Evolutionary conservation across 2,329 filamentous ascomycete genomes (phyloP), one percentile per base, ranked within the genome.

Genomic region (Phialocephala sp.): DNA sequence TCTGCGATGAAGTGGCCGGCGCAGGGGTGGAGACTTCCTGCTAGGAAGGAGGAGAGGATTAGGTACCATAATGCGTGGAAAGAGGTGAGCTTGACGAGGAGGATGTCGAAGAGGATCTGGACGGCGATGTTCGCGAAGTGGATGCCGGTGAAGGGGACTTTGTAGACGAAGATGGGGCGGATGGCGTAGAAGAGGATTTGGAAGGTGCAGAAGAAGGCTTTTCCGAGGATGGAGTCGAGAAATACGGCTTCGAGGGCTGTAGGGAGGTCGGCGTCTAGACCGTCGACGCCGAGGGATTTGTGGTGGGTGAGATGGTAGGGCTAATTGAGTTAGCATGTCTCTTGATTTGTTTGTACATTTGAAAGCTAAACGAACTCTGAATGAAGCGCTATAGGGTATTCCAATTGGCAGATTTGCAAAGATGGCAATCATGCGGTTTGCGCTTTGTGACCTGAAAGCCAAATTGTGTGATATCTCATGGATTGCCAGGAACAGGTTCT

Each of bases 381-480:
- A 99, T 0, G 93, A 94, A 71, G 95, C 95, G 77, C 93, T 97
- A 78, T 99, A 99, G 5, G 95, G 95, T 61, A 98, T 85, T 56
- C 92, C 95, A 77, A 99, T 99, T 57, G 95, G 95, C 56, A 99
- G 82, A 79, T 99, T 99, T 68, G 95, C 95, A 77, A 97, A 88
- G 67, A 99, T 91, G 71, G 95, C 95, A 70, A 98, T 85, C 60
- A 97, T 77, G 22, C 95, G 85, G 80, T 99, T 99, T 67, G 88
- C 89, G 50, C 89, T 77, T 1, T 92, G 85, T 32, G 88, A 94
- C 71, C 88, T 88, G 84, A 98, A 98, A 41, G 94, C 95, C 69
- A 99, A 84, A 77, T 99, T 99, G 82, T 99, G 95, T 18, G 93
- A 97, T 78, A 99, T 98, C 81, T 99, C 95, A 82, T 99, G 95